Percentiles rank a stretch among this genome's conserved stretches.
phyloP scores from a whole-genome alignment of 768 basidiomycete species.

The Russula emetica region DNA sequence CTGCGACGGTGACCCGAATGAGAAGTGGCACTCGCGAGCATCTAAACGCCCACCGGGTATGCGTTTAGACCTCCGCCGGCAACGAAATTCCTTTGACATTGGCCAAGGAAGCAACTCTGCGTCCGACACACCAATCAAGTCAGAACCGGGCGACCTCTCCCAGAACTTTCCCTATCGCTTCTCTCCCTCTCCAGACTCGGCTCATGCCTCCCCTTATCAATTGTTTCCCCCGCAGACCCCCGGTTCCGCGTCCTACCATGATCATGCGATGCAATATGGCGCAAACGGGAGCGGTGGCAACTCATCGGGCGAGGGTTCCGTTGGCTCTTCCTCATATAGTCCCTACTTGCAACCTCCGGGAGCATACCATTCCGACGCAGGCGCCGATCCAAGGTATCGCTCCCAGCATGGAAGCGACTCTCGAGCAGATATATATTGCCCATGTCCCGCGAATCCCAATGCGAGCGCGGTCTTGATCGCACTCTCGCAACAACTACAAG shows the following conservation, averaged over 20 bases:
- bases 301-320: conserved; percentile 25
- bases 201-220: conserved; percentile 28
- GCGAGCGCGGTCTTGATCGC: conserved; percentile 19
- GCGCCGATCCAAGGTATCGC: conserved; percentile 24
- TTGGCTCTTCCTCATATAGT: conserved; percentile 27
- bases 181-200: conserved; percentile 29
- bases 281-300: conserved; percentile 9
- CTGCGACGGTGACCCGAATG: conserved; percentile 73
- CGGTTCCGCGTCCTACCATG: conserved; percentile 15
- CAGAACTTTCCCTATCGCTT: conserved; percentile 30
- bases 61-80: conserved; percentile 31
- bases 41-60: conserved; percentile 50
- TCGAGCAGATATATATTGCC: conserved; percentile 22
- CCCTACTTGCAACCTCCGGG: conserved; percentile 27
- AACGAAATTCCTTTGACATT: conserved; percentile 30
- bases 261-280: conserved; percentile 19
- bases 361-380: conserved; percentile 19
- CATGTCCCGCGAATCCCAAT: conserved; percentile 27
- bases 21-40: conserved; percentile 84
- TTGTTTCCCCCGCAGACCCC: conserved; percentile 23
- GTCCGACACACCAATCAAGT: conserved; percentile 54
- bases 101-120: conserved; percentile 26
- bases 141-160: conserved; percentile 25
- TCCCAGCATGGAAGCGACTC: conserved; percentile 15
- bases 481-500: conserved; percentile 27